A percentile compares a stretch with the other conserved stretches of the same genome.
Evolutionary conservation across 2,329 filamentous ascomycete species (phyloP).

Genomic region (Apiospora rasikravindrae): DNA sequence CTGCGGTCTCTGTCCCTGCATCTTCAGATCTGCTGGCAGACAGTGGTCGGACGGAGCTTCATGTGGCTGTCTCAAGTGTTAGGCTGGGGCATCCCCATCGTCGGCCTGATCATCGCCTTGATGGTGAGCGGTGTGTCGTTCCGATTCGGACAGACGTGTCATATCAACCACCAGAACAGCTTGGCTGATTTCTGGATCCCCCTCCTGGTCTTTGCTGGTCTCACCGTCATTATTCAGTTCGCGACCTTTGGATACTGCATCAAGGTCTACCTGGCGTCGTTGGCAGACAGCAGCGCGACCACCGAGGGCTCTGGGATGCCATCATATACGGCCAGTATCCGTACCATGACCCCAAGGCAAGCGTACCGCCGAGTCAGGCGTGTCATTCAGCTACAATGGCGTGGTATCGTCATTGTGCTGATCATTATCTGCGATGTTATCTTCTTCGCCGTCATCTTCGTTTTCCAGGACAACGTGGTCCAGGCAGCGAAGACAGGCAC

Average conservation of each 20-base stretch:
- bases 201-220: constrained; percentile 67
- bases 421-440: constrained; percentile 91
- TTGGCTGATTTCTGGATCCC: constrained; percentile 91
- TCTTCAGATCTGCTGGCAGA: constrained; percentile 97
- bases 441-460: constrained; percentile 91
- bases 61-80: constrained; percentile 82
- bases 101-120: constrained; percentile 78
- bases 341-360: constrained; percentile 80
- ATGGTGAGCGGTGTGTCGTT: constrained; percentile 91
- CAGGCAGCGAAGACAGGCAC: constrained; percentile 59
- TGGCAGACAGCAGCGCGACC: constrained; percentile 73
- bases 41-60: constrained; percentile 84
- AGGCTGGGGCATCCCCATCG: constrained; percentile 83
- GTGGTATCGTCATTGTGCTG: constrained; percentile 86
- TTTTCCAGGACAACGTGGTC: constrained; percentile 81
- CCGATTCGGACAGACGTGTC: constrained; percentile 88
- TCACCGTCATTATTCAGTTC: constrained; percentile 71
- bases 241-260: constrained; percentile 84
- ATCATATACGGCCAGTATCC: constrained; percentile 76
- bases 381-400: constrained; percentile 91
- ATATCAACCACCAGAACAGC: constrained; percentile 89
- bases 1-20: constrained; percentile 89
- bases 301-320: constrained; percentile 76
- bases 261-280: constrained; percentile 87
- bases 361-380: constrained; percentile 86